Evolutionary conservation across 2,329 filamentous ascomycete species (phyloP), one percentile per base, ranked within the genome.

Genomic region (Scleromitrula shiraiana): DNA sequence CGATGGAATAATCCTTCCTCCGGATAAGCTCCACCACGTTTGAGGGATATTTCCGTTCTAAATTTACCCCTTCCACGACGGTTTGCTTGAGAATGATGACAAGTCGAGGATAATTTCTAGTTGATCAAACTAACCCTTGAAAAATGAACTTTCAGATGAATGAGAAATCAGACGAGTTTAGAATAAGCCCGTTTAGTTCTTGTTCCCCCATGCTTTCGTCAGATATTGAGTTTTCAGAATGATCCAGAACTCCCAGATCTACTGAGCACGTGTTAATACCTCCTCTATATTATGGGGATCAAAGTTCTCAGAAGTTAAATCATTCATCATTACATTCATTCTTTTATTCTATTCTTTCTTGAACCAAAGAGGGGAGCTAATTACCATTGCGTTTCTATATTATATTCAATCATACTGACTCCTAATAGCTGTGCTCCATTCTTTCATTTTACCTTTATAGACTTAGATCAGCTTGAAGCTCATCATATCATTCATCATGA

Each of bases 401-500:
- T 5, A 15, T 5, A 23, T 38, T 37, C 12, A 17, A 36, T n/a
- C 23, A 42, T 46, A 37, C 56, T 60, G 46, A 60, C 36, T 19
- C 12, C 14, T 19, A n/a, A 41, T 46, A 62, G 58, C 58, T 61
- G 59, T 53, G 58, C 61, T 63, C 57, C 50, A 40, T 49, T 48
- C 30, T 55, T 54, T 50, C 49, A 53, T 55, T 58, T 43, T 50
- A 49, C 55, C 53, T 50, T 35, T 49, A 52, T 35, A 49, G 51
- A 53, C 45, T 56, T 50, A 20, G 27, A 56, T 40, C 36, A 54
- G 53, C 56, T 60, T 52, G 53, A 60, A 49, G 53, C 54, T 57
- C 38, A 50, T 29, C 43, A 44, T 9, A 33, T 39, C 7, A 29
- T 15, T 57, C 64, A 68, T 56, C 50, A 70, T 69, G 67, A 70